These are phyloP conservation scores for Castanospermum australe DNA, from an alignment of 306 rosid species.

Conservation along the genomic window DNA sequence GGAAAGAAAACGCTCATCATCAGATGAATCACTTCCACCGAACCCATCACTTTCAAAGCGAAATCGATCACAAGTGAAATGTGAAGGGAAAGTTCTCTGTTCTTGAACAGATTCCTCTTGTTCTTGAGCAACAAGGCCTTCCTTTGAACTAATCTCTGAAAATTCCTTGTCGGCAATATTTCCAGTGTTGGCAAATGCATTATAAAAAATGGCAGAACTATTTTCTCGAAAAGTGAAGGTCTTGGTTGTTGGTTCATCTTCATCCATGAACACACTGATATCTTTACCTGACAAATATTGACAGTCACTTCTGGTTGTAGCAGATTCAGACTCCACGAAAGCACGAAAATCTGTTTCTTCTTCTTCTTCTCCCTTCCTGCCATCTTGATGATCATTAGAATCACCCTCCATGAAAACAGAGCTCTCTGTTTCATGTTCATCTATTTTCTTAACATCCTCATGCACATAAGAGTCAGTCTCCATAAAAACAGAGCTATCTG, in stretches of 20 bases:
- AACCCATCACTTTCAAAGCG: neutral
- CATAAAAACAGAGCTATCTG: neutral
- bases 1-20: conserved; percentile 15
- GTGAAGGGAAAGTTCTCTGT: neutral
- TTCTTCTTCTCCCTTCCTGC: neutral
- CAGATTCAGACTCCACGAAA: neutral
- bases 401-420: neutral
- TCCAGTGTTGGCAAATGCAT: neutral
- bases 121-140: neutral
- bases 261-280: conserved; percentile 31
- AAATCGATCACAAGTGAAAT: neutral
- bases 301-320: conserved; percentile 23
- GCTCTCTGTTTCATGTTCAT: conserved; percentile 1
- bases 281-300: conserved; percentile 16
- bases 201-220: neutral
- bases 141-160: neutral
- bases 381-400: neutral
- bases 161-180: neutral
- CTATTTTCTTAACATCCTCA: neutral
- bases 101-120: conserved; percentile 13
- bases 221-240: conserved; percentile 38
- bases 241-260: conserved; percentile 41
- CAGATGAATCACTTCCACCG: conserved; percentile 16
- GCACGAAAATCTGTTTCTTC: neutral
- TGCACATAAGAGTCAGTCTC: neutral